Base-by-base conservation (phyloP, 768 basidiomycete species). In the Coprinopsis marcescibilis region DNA sequence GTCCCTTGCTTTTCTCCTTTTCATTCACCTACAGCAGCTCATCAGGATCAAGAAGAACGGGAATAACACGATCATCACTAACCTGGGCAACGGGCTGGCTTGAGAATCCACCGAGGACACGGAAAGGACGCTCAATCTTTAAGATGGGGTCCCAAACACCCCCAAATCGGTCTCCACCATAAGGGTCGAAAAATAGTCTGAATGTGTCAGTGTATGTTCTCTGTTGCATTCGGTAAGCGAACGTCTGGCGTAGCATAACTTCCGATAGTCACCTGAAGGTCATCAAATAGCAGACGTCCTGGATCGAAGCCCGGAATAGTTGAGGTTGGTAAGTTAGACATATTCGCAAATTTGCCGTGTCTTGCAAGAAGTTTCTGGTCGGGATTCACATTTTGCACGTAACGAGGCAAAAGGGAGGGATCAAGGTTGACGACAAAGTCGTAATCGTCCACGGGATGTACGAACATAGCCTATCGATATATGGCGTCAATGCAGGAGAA, bases 111-210 rank as follows among this genome's bases (percentile, higher is more conserved):
- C 86, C 81, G 36, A 93, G 69, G 5, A 91, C 89, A 51, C 86
- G 80, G 71, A 94, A 91, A 3, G 81, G 72, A 37, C 83, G 69
- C 1, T 78, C 64, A 20, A 73, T 66, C 46, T 74, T 76, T 26
- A 89, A 65, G 12, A 70, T 71, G 4, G 89, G 85, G 56, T 94
- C 88, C 90, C 92, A 98, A 1, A 96, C 82, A 0, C 75, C 82
- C 4, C 89, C 93, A 43, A 93, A 84, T 26, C 70, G 69, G 47
- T 78, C 70, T 0, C 93, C 91, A 11, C 96, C 96, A 26, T 81
- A 73, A 0, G 77, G 68, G 53, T 98, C 94, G 55, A 80, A 79
- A 71, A 98, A 99, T 30, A 95, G 72, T 48, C 87, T 78, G 52
- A 89, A 75, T 0, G 84, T 84, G 51, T 89, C 84, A 1, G 77